phyloP scores from a whole-genome alignment of 78 protist species.

The Ministeria vibrans region DNA sequence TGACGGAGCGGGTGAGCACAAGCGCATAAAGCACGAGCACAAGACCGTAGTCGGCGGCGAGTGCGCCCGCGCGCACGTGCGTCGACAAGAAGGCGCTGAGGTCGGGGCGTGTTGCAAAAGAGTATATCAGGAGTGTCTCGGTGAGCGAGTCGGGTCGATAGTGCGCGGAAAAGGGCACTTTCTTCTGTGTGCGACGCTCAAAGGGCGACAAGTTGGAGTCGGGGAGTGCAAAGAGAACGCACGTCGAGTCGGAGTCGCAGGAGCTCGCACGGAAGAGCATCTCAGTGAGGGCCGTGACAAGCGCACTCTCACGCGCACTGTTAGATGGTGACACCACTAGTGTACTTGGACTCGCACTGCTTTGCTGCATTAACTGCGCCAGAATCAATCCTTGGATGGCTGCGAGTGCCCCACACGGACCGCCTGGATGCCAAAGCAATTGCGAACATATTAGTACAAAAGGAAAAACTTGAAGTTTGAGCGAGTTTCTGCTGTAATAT shows the following conservation, averaged over 20 bases:
- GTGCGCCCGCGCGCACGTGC: background rate
- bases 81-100: background rate
- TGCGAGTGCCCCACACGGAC: constrained; percentile 59
- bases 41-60: background rate
- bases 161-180: background rate
- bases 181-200: too few relatives aligned
- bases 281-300: background rate
- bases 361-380: background rate
- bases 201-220: background rate
- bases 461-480: too few relatives aligned
- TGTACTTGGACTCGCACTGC: background rate
- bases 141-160: background rate
- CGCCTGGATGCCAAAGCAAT: too few relatives aligned
- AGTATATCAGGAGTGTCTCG: background rate
- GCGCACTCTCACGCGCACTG: background rate
- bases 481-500: too few relatives aligned
- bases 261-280: constrained; percentile 17
- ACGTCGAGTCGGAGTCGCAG: background rate
- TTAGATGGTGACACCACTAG: background rate
- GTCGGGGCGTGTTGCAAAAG: too few relatives aligned
- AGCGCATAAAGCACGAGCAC: background rate
- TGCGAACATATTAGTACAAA: too few relatives aligned
- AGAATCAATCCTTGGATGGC: constrained; percentile 28
- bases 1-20: constrained; percentile 13
- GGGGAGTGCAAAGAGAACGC: background rate